Evolutionary conservation across 2,329 filamentous ascomycete species (phyloP).

Genomic region (Cercospora janseana): DNA sequence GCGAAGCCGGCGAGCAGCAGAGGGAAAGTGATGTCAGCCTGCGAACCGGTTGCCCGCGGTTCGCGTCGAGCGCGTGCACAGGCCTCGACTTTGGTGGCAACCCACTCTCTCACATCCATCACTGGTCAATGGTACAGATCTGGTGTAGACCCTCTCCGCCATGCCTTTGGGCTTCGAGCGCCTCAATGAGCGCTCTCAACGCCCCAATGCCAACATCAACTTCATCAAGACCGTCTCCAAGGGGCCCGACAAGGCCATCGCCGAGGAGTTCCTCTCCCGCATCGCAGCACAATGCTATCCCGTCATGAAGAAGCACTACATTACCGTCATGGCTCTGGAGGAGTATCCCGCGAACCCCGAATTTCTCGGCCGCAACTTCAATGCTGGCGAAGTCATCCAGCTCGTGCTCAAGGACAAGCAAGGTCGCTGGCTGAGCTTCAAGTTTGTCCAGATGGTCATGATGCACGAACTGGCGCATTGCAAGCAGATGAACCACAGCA

Average conservation of each 20-base stretch:
- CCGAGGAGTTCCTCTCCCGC: slow-evolving; percentile 69
- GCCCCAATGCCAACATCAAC: slow-evolving; percentile 74
- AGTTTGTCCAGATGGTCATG: slow-evolving; percentile 91
- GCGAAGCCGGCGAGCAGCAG: background rate
- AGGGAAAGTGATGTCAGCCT: slow-evolving; percentile 2
- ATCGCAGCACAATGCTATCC: slow-evolving; percentile 79
- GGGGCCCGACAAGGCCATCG: slow-evolving; percentile 51
- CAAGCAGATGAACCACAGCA: slow-evolving; percentile 87
- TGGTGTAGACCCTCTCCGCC: slow-evolving; percentile 38
- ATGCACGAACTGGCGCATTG: slow-evolving; percentile 88
- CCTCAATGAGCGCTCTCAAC: slow-evolving; percentile 70
- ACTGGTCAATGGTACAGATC: background rate
- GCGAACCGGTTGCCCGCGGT: background rate
- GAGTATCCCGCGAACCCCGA: slow-evolving; percentile 78
- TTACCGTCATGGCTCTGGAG: slow-evolving; percentile 60
- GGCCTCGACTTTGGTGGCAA: background rate
- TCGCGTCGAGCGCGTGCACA: background rate
- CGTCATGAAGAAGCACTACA: slow-evolving; percentile 49
- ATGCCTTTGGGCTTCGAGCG: slow-evolving; percentile 80
- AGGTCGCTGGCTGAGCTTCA: slow-evolving; percentile 71
- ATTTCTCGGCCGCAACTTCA: slow-evolving; percentile 88
- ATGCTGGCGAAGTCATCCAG: slow-evolving; percentile 82
- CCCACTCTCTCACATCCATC: background rate
- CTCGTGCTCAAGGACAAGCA: slow-evolving; percentile 70
- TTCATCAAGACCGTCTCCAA: slow-evolving; percentile 73